These are phyloP conservation scores for Plectosphaerella cucumerina DNA, from an alignment of 2,329 filamentous ascomycete species.

Conservation along the genomic window DNA sequence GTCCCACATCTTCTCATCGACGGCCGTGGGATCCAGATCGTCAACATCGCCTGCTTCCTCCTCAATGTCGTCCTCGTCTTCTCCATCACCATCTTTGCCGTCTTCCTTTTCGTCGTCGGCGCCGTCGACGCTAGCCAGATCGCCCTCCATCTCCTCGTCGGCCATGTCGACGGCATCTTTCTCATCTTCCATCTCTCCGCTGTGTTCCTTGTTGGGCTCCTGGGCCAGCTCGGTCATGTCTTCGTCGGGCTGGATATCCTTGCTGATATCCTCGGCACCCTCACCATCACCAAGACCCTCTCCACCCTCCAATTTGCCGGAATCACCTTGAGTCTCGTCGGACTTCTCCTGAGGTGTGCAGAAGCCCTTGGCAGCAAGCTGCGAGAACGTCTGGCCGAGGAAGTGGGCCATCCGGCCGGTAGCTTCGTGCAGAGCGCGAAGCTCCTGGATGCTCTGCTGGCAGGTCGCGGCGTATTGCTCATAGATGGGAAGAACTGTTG, in stretches of 20 bases:
- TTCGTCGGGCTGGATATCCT: conserved; percentile 91
- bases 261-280: conserved; percentile 95
- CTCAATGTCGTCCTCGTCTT: conserved; percentile 73
- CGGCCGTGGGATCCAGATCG: conserved; percentile 80
- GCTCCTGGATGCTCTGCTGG: conserved; percentile 51
- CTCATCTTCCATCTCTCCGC: conserved; percentile 69
- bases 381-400: conserved; percentile 71
- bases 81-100: conserved; percentile 52
- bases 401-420: conserved; percentile 71
- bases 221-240: conserved; percentile 89
- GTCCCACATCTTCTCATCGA: conserved; percentile 99
- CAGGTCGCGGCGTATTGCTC: conserved; percentile 66
- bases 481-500: conserved; percentile 65
- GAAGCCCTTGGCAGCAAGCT: conserved; percentile 81
- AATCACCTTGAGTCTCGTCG: conserved; percentile 63
- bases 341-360: conserved; percentile 83
- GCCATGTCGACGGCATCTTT: conserved; percentile 91
- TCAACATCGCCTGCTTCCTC: conserved; percentile 90
- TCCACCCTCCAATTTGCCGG: conserved; percentile 81
- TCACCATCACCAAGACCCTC: conserved; percentile 94
- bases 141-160: conserved; percentile 84
- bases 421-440: conserved; percentile 62
- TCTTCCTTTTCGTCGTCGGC: conserved; percentile 57
- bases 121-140: conserved; percentile 63
- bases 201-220: conserved; percentile 65